Base-by-base conservation (phyloP, 2,329 filamentous ascomycete species). In the Hymenoscyphus fructigenus region DNA sequence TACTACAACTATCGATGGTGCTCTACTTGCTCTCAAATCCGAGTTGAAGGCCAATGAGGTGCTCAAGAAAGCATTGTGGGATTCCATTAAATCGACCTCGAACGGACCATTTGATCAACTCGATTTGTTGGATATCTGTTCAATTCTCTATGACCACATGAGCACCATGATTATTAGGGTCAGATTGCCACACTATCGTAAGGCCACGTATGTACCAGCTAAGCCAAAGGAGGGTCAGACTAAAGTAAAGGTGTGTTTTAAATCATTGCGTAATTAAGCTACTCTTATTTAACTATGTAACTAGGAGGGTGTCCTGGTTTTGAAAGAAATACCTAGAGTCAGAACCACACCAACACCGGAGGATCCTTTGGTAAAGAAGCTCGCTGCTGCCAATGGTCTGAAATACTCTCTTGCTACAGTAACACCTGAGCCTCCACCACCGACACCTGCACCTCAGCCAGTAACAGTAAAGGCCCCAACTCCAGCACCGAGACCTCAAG, bases 81-180 rank as follows among this genome's bases (percentile, higher is more conserved):
- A 77, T 55, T 82, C 83, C 15, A 73, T 84, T 5, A 77, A 79
- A 44, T 85, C 83, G 32, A 76, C 79, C 1, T 71, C 79, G 23
- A 78, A 84, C 57, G 81, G 81, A 6, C 73, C 82, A 34, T 71
- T 76, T 20, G 84, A 86, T 70, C 80, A 83, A 70, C 75, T 78
- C 32, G 82, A 82, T 68, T 69, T 86, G 12, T 72, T 85, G 44
- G 82, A 85, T 67, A 76, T 85, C 41, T 84, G 83, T 70, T 77
- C 78, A 38, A 74, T 83, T 57, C 76, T 86, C 65, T 84, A 84
- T 65, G 79, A 82, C 17, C 75, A 80, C n/a, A 79, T 82, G 23
- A 76, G 79, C 59, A 79, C 79, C 6, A 72, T 85, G 58, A 70
- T 80, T 34, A 68, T 85, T 44, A 81, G 77, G 17, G 73, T 85